Evolutionary conservation across 2,329 filamentous ascomycete genomes (phyloP).

Genomic region (Sporothrix brasiliensis): DNA sequence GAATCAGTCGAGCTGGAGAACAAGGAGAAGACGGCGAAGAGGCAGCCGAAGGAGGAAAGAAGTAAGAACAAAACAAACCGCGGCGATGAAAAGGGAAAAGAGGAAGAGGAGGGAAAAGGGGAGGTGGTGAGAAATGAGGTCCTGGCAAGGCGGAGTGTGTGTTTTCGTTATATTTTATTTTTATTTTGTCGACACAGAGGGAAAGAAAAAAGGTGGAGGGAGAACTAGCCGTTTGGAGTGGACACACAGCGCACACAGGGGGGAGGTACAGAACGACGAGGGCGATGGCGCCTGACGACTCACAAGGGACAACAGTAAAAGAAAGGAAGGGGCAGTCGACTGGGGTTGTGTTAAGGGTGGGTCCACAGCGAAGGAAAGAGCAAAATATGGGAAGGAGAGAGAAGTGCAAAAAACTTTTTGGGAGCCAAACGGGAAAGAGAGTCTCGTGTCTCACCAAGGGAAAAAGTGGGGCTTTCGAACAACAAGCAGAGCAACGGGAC

Average conservation of each 20-base stretch:
- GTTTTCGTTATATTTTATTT: constrained; percentile 22
- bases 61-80: constrained; percentile 5
- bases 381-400: constrained; percentile 13
- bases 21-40: neutral
- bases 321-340: constrained; percentile 3
- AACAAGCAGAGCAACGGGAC: constrained; percentile 9
- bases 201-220: constrained; percentile 29
- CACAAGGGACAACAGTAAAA: neutral
- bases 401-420: constrained; percentile 8
- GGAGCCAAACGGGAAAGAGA: constrained; percentile 30
- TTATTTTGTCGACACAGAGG: constrained; percentile 25
- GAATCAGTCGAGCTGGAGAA: constrained; percentile 11
- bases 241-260: constrained; percentile 12
- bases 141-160: constrained; percentile 21
- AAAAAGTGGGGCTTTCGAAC: constrained; percentile 23
- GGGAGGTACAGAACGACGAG: neutral
- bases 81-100: constrained; percentile 5
- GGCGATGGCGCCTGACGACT: constrained; percentile 7
- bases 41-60: neutral
- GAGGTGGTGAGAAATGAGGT: constrained; percentile 26
- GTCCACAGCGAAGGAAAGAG: constrained; percentile 18
- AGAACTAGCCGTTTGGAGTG: constrained; percentile 23
- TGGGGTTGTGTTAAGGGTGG: neutral
- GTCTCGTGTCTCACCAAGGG: constrained; percentile 31
- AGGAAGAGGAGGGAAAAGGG: constrained; percentile 22